Base-by-base conservation (phyloP, 345 rosid species). In the Eucalyptus cloeziana region DNA sequence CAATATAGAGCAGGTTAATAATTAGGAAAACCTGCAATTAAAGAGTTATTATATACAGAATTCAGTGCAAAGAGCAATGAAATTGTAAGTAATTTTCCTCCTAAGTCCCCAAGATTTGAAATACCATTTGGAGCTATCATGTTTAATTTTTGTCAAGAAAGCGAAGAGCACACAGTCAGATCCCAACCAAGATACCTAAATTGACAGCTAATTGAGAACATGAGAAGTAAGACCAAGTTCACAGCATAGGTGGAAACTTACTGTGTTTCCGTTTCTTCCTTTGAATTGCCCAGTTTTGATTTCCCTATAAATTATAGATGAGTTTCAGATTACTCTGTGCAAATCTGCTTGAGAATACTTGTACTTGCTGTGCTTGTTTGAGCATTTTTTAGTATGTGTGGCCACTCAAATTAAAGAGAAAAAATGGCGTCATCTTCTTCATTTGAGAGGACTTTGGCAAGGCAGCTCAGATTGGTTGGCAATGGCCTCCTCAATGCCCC, bases 391-490 rank as follows among this genome's bases (percentile, higher is more conserved):
- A 33, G 54, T 37, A 58, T 13, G n/a, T 50, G n/a, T 62, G 81
- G 49, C 49, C 12, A 24, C 14, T 6, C 24, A 16, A 13, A 33
- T 49, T 31, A 67, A 25, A 64, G 45, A 58, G 88, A 87, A 24
- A 79, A 49, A 87, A 96, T 96, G 99, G 93, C 87, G 87, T 91
- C 94, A 89, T 79, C 88, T 69, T 71, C 90, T 50, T 86, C 85
- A n/a, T 93, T 92, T 85, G 81, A 33, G 56, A 52, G 45, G 83
- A 37, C 47, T 76, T 92, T 94, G 60, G 90, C 91, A 62, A 89
- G 89, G 91, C 93, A 95, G 89, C 94, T 96, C 56, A 64, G 90
- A 91, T 96, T 93, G 47, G 94, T 93, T 81, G 99, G 95, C 54
- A 91, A 90, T 45, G 89, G 88, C 86, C 98, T 96, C 62, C 90